Evolutionary conservation across 306 rosid genomes (phyloP).

Genomic region (Begonia loranthoides): DNA sequence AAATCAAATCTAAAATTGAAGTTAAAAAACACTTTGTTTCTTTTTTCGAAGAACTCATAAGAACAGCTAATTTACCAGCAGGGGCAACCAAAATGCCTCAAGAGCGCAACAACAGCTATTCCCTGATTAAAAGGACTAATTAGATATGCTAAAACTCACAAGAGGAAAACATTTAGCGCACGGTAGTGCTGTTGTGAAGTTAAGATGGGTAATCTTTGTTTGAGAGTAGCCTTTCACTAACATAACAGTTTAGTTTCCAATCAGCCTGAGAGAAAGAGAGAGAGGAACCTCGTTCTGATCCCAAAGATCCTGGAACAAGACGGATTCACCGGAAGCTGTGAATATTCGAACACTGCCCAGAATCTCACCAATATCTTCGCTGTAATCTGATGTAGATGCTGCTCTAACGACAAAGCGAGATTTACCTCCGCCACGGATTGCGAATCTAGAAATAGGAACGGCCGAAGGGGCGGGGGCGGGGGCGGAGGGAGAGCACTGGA

Average conservation of each 20-base stretch:
- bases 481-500: too few species aligned
- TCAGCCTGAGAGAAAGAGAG: background rate
- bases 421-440: too few species aligned
- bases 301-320: conserved; percentile 13
- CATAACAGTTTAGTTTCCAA: background rate
- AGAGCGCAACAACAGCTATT: conserved; percentile 71
- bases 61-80: conserved; percentile 54
- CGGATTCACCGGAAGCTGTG: too few species aligned
- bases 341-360: too few species aligned
- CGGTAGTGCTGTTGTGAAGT: background rate
- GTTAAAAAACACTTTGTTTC: background rate
- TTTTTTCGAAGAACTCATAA: background rate
- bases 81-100: conserved; percentile 85
- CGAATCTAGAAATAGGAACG: too few species aligned
- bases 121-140: conserved; percentile 30
- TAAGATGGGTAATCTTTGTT: too few species aligned
- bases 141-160: background rate
- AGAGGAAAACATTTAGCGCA: background rate
- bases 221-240: too few species aligned
- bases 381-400: too few species aligned
- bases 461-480: too few species aligned
- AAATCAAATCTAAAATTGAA: background rate
- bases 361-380: too few species aligned
- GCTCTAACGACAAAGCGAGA: too few species aligned
- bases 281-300: conserved; percentile 45